A percentile compares a stretch with the other conserved stretches of the same genome.
These are phyloP conservation scores for Eutypa lata DNA, from an alignment of 2,329 filamentous ascomycete species.

Conservation along the genomic window DNA sequence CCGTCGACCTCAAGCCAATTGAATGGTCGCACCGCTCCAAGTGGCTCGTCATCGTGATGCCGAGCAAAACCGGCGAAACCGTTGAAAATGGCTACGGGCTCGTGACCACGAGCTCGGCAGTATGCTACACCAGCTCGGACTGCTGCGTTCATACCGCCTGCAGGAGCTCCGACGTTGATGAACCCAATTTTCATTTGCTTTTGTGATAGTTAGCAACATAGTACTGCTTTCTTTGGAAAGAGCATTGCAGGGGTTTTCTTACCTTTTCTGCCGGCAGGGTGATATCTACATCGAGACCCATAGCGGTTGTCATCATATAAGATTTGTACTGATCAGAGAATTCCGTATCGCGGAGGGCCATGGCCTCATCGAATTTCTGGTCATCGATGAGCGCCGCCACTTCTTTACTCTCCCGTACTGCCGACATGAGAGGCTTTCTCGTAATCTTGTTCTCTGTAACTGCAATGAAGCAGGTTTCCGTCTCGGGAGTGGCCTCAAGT, in stretches of 20 bases:
- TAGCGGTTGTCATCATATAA: constrained; percentile 86
- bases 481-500: constrained; percentile 82
- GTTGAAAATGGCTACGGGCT: constrained; percentile 89
- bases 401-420: constrained; percentile 80
- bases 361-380: constrained; percentile 84
- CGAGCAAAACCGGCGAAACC: constrained; percentile 92
- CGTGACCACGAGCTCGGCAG: constrained; percentile 88
- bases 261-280: constrained; percentile 70
- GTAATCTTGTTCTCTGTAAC: constrained; percentile 98
- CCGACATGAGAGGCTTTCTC: constrained; percentile 82
- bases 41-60: constrained; percentile 79
- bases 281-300: constrained; percentile 65
- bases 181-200: constrained; percentile 93
- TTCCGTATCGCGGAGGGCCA: constrained; percentile 85
- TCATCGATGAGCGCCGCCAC: constrained; percentile 78
- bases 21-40: constrained; percentile 80
- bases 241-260: constrained; percentile 23
- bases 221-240: neutral
- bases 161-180: constrained; percentile 93
- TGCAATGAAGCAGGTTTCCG: constrained; percentile 90
- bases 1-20: constrained; percentile 91
- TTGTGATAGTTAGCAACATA: constrained; percentile 25
- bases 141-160: constrained; percentile 97
- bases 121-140: constrained; percentile 91
- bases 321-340: constrained; percentile 90